Conservation (phyloP, 208 protist species). For the Wallacemonas collosoma region DNA sequence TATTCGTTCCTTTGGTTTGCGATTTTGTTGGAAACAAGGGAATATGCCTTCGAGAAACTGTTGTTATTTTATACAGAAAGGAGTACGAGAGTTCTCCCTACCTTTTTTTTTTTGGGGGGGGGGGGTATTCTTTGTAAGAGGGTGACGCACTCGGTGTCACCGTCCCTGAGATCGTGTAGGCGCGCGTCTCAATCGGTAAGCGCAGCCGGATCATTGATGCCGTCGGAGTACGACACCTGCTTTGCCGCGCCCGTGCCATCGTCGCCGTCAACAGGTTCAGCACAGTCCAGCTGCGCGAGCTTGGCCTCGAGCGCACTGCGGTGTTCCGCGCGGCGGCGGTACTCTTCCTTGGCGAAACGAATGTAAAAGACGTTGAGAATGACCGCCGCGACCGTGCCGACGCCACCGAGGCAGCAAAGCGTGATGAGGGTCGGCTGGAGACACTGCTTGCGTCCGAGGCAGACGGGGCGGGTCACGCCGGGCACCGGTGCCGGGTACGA, state of each 20-base stretch:
- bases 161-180: background rate
- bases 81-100: too few species aligned
- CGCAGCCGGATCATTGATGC: background rate
- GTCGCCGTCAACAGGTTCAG: background rate
- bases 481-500: background rate
- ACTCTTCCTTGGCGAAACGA: slow-evolving; percentile 28
- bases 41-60: too few species aligned
- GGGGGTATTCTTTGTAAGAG: too few species aligned
- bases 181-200: background rate
- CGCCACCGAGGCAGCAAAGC: slow-evolving; percentile 23
- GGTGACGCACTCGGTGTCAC: too few species aligned
- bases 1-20: too few species aligned
- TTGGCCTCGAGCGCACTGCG: slow-evolving; percentile 19
- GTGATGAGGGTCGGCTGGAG: slow-evolving; percentile 37
- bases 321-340: slow-evolving; percentile 16
- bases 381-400: slow-evolving; percentile 23
- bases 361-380: slow-evolving; percentile 38
- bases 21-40: too few species aligned
- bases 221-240: background rate
- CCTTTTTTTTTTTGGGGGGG: too few species aligned
- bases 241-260: background rate
- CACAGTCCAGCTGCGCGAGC: slow-evolving; percentile 1
- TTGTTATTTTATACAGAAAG: too few species aligned
- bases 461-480: slow-evolving; percentile 14
- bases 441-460: slow-evolving; percentile 37